Conservation (phyloP, 2,329 filamentous ascomycete species). For the Mariannaea elegans region DNA sequence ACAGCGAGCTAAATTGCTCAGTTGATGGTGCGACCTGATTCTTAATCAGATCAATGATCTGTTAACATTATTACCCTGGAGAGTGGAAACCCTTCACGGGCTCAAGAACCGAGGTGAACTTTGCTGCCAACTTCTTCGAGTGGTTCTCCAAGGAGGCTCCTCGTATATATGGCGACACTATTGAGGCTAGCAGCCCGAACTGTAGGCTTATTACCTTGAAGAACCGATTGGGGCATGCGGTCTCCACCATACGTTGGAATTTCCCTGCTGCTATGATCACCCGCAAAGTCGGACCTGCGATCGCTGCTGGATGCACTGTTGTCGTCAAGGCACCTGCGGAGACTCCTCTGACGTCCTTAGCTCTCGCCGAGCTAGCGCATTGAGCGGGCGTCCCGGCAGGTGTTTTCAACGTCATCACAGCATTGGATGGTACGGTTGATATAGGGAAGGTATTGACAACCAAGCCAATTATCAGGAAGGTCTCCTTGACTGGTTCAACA, state of each 20-base stretch:
- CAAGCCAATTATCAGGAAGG: slow-evolving; percentile 65
- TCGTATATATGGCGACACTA: slow-evolving; percentile 53
- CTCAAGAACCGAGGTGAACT: slow-evolving; percentile 65
- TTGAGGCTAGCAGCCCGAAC: slow-evolving; percentile 65
- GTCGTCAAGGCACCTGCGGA: slow-evolving; percentile 89
- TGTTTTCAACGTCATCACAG: slow-evolving; percentile 86
- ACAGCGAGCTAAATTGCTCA: slow-evolving; percentile 66
- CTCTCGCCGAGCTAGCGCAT: slow-evolving; percentile 82
- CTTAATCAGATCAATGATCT: slow-evolving; percentile 70
- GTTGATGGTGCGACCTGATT: slow-evolving; percentile 74
- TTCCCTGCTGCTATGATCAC: slow-evolving; percentile 65
- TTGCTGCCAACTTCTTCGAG: slow-evolving; percentile 68
- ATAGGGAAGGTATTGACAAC: slow-evolving; percentile 69
- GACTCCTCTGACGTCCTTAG: slow-evolving; percentile 88
- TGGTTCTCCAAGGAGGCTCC: slow-evolving; percentile 73
- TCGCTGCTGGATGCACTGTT: slow-evolving; percentile 78
- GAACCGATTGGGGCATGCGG: slow-evolving; percentile 47
- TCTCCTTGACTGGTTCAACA: slow-evolving; percentile 75
- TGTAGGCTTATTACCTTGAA: slow-evolving; percentile 57
- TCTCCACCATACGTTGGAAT: slow-evolving; percentile 60
- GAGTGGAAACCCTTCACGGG: slow-evolving; percentile 74
- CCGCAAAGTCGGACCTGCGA: slow-evolving; percentile 58
- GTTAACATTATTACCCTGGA: slow-evolving; percentile 75
- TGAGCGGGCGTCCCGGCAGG: slow-evolving; percentile 88
- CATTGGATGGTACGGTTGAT: slow-evolving; percentile 77